phyloP scores from a whole-genome alignment of 192 early-diverging fungal species.

The Umbelopsis ramanniana region DNA sequence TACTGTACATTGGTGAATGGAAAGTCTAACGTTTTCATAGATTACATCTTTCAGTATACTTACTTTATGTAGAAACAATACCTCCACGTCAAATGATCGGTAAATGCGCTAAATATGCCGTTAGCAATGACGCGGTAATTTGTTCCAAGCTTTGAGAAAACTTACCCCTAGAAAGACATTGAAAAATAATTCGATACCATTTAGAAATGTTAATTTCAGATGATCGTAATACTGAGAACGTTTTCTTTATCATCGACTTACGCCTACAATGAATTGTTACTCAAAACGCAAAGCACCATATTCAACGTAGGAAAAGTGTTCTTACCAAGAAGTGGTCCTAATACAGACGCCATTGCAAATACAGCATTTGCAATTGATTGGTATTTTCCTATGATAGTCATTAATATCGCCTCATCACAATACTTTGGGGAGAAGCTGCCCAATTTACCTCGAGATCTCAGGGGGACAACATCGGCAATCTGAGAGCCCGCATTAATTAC shows the following conservation, averaged over 20 bases:
- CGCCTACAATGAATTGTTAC: too few relatives aligned
- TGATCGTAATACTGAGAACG: too few relatives aligned
- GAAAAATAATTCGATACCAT: too few relatives aligned
- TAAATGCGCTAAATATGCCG: constrained; percentile 61
- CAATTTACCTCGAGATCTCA: constrained; percentile 73
- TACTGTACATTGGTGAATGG: constrained; percentile 45
- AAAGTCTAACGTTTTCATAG: not conserved
- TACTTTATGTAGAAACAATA: constrained; percentile 58
- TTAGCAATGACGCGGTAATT: not conserved
- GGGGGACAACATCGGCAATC: constrained; percentile 81
- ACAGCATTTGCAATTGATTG: constrained; percentile 78
- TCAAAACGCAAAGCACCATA: too few relatives aligned
- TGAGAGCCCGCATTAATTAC: constrained; percentile 66
- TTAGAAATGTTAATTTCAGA: too few relatives aligned
- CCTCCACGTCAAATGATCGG: constrained; percentile 65
- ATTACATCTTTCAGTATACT: not conserved
- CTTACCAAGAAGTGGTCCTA: constrained; percentile 84
- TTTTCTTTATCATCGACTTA: too few relatives aligned
- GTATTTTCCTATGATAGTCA: constrained; percentile 40
- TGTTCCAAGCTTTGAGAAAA: not conserved
- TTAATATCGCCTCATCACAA: not conserved
- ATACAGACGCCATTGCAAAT: constrained; percentile 78
- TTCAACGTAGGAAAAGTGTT: too few relatives aligned
- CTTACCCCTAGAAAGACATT: not conserved
- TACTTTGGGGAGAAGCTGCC: constrained; percentile 3